Conservation (phyloP, 2,329 filamentous ascomycete species). For the Neofusicoccum sp. region DNA sequence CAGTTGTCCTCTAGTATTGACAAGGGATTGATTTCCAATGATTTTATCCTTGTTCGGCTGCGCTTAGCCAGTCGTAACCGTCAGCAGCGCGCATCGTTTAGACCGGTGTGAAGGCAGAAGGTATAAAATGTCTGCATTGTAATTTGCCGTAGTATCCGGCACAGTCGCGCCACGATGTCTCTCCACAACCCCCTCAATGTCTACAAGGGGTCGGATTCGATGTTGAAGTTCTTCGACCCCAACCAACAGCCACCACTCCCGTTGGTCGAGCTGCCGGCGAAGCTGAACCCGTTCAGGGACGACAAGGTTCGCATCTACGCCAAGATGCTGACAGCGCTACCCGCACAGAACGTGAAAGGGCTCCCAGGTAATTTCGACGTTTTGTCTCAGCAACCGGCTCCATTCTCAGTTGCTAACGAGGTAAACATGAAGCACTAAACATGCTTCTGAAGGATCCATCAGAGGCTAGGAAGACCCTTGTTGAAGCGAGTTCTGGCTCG, state of each 20-base stretch:
- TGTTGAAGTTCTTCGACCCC: conserved; percentile 62
- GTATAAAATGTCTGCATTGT: no score
- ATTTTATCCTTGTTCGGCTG: no score
- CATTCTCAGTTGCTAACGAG: neutral
- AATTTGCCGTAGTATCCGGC: no score
- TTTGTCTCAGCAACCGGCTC: neutral
- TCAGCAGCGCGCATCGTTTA: no score
- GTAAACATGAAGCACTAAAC: conserved; percentile 47
- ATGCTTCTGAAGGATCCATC: conserved; percentile 43
- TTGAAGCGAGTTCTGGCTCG: conserved; percentile 42
- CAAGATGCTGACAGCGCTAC: conserved; percentile 67
- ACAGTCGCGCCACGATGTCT: conserved; percentile 23
- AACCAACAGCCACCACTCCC: conserved; percentile 60
- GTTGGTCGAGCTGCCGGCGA: conserved; percentile 61
- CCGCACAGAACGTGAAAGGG: conserved; percentile 66
- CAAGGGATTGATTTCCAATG: no score
- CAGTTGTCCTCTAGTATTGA: no score
- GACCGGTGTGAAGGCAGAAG: no score
- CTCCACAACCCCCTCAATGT: conserved; percentile 53
- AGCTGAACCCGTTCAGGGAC: conserved; percentile 58
- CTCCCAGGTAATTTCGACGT: conserved; percentile 53
- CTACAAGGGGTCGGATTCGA: conserved; percentile 59
- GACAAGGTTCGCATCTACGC: conserved; percentile 65
- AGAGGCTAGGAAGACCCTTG: conserved; percentile 54
- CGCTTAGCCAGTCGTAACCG: no score